phyloP scores from a whole-genome alignment of 2,329 filamentous ascomycete species.

The Xenoacremonium recifei region DNA sequence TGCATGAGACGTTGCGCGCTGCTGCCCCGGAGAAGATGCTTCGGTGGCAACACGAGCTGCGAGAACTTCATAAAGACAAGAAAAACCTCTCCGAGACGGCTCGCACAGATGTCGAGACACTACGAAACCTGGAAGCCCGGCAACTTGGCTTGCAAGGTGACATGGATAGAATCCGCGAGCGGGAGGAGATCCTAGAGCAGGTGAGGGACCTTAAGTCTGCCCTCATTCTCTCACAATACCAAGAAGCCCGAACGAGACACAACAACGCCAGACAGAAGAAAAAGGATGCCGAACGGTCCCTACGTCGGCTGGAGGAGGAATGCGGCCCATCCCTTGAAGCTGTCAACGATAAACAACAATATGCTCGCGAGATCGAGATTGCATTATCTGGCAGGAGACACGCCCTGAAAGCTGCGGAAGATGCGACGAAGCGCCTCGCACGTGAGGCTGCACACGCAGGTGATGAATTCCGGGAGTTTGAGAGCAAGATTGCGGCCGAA shows the following conservation, averaged over 20 bases:
- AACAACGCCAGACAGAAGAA: slow-evolving; percentile 53
- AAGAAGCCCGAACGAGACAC: slow-evolving; percentile 48
- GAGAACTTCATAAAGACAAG: slow-evolving; percentile 64
- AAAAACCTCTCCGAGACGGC: slow-evolving; percentile 61
- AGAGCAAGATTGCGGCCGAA: slow-evolving; percentile 48
- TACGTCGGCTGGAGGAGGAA: slow-evolving; percentile 57
- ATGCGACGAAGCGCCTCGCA: slow-evolving; percentile 44
- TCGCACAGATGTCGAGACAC: slow-evolving; percentile 57
- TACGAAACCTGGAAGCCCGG: slow-evolving; percentile 68
- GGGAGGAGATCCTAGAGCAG: slow-evolving; percentile 64
- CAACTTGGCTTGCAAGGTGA: slow-evolving; percentile 76
- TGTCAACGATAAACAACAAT: slow-evolving; percentile 68
- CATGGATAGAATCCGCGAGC: slow-evolving; percentile 78
- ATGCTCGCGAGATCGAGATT: slow-evolving; percentile 56
- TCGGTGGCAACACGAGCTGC: slow-evolving; percentile 73
- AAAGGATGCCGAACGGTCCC: slow-evolving; percentile 53
- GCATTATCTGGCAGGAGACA: slow-evolving; percentile 55
- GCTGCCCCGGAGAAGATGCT: slow-evolving; percentile 82
- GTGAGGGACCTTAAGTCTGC: slow-evolving; percentile 64
- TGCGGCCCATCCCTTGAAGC: slow-evolving; percentile 67
- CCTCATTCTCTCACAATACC: slow-evolving; percentile 65
- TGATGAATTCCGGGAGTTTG: slow-evolving; percentile 43
- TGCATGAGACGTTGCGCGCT: slow-evolving; percentile 84
- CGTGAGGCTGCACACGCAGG: slow-evolving; percentile 33
- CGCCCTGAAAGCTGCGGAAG: slow-evolving; percentile 54